Percentiles rank a stretch among this genome's conserved stretches.
Evolutionary conservation across 768 basidiomycete species (phyloP).

Genomic region (Boletus rubroflammeus): DNA sequence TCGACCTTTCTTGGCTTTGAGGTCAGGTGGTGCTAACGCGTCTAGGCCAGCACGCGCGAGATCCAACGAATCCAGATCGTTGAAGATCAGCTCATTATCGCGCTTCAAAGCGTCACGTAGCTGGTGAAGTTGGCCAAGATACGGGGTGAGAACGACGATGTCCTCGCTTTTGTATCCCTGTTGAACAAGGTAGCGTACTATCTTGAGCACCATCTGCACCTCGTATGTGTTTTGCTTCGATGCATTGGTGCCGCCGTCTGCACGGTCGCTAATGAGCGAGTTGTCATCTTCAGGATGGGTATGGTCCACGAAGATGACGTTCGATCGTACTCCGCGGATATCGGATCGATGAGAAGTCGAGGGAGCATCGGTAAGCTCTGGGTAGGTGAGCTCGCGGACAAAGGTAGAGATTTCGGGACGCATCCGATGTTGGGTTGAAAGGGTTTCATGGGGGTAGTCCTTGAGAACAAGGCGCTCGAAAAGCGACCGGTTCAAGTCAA

Average conservation of each 20-base stretch:
- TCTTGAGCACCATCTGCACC: slow-evolving; percentile 59
- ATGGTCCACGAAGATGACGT: slow-evolving; percentile 64
- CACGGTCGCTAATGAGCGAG: slow-evolving; percentile 36
- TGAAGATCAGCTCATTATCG: slow-evolving; percentile 55
- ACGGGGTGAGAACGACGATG: slow-evolving; percentile 67
- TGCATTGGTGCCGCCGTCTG: slow-evolving; percentile 42
- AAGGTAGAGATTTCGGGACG: slow-evolving; percentile 65
- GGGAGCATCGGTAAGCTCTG: slow-evolving; percentile 55
- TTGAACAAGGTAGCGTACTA: slow-evolving; percentile 60
- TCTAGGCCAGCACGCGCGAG: slow-evolving; percentile 52
- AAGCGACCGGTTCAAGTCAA: slow-evolving; percentile 55
- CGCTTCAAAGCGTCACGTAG: slow-evolving; percentile 42
- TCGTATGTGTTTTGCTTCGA: slow-evolving; percentile 64
- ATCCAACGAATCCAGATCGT: slow-evolving; percentile 58
- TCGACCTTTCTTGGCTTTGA: slow-evolving; percentile 34
- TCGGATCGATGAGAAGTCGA: slow-evolving; percentile 45
- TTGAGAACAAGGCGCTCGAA: slow-evolving; percentile 51
- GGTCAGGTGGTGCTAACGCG: slow-evolving; percentile 30
- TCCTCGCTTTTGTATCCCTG: slow-evolving; percentile 63
- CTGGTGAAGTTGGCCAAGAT: slow-evolving; percentile 57
- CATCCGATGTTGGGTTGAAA: slow-evolving; percentile 66
- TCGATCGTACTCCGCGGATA: slow-evolving; percentile 51
- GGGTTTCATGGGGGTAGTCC: slow-evolving; percentile 56
- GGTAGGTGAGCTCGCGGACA: slow-evolving; percentile 64
- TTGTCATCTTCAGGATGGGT: slow-evolving; percentile 51